Conservation (phyloP, 73 alveolate species). For the Tetrahymena elliotti region DNA sequence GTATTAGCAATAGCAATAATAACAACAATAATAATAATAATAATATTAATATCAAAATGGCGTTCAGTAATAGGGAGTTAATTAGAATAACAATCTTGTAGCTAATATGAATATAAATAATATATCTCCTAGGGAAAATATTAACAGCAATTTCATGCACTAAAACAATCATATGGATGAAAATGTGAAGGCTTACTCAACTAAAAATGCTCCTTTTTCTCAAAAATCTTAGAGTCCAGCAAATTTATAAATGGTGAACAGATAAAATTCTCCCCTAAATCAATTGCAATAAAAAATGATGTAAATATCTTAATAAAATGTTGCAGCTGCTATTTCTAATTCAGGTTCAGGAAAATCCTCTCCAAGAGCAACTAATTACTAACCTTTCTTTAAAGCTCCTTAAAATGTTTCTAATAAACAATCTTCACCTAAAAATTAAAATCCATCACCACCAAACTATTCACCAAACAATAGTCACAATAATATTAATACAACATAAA, state of each 20-base stretch:
- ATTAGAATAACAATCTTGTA: neutral
- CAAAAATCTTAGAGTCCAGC: neutral
- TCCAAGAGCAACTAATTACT: neutral
- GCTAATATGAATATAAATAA: neutral
- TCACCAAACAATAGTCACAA: neutral
- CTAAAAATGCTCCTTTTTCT: neutral
- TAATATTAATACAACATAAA: neutral
- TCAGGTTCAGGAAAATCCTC: neutral
- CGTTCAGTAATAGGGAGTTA: neutral
- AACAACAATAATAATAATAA: neutral
- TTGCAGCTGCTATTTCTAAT: neutral
- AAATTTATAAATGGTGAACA: neutral
- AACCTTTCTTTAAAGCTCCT: neutral
- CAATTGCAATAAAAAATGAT: neutral
- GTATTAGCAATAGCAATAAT: too few species aligned
- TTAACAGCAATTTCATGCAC: neutral
- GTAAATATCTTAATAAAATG: neutral
- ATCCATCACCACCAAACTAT: neutral
- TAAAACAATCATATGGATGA: neutral
- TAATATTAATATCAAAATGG: neutral
- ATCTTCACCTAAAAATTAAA: neutral
- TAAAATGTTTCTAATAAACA: neutral
- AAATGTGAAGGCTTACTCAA: neutral
- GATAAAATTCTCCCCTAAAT: neutral
- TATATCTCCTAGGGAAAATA: neutral